Evolutionary conservation across 2,329 filamentous ascomycete genomes (phyloP), one percentile per base, ranked within the genome.

Genomic region (Pleomassaria siparia): DNA sequence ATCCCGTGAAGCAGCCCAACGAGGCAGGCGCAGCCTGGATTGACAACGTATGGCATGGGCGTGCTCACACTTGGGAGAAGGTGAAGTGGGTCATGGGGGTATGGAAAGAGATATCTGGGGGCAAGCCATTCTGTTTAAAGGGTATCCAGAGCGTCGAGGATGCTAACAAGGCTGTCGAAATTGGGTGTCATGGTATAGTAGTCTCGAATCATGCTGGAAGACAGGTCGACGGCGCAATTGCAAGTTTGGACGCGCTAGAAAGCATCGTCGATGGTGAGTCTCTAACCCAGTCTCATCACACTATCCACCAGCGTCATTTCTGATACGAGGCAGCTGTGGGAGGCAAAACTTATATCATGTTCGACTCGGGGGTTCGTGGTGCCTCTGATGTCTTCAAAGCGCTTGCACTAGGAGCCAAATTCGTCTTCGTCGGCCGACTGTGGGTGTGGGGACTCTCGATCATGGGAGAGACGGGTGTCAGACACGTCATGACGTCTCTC

Each of bases 71-170:
- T n/a, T 72, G 69, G 68, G 55, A 64, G 41, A 56, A 71, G 24
- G 48, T 73, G 12, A 69, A 64, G 35, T 54, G 70, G 13, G 69
- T 69, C 64, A 1, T 68, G 69, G 0, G 61, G 59, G 2, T 69
- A 69, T 37, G 60, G 66, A 28, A 56, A 65, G 13, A 60, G 16
- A 55, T 63, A 44, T 50, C 69, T 43, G 72, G 70, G 70, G 59
- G 64, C 32, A 69, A 68, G 0, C 70, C 70, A 0, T 70, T 72
- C 47, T 63, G 72, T 16, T 53, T 72, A 9, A 72, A 72, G 46
- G 69, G 69, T 6, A 71, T 72, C 29, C 69, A 72, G 43, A 70
- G 63, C 3, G 57, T 70, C 0, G 66, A 69, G 35, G 69, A 72
- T 49, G 69, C 69, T 0, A 62, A 67, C 35, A 52, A 51, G 12